Evolutionary conservation across 1,284 basidiomycete species (phyloP), one percentile per base, ranked within the genome.

Genomic region (Cryptococcus neoformans): DNA sequence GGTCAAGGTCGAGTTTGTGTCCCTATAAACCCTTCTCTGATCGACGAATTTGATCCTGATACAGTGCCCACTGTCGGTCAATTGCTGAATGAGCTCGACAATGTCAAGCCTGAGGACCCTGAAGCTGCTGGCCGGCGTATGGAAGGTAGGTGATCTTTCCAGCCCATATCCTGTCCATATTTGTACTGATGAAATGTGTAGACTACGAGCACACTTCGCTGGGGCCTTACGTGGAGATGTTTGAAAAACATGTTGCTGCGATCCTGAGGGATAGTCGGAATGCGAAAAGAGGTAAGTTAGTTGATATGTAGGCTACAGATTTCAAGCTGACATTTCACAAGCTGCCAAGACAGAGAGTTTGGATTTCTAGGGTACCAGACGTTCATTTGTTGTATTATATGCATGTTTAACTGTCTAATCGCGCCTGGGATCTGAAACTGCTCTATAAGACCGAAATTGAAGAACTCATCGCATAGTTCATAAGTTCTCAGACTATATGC

Each of bases 11-110:
- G 93, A 44, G 86, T 99, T 9, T 99, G 95, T 76, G 91, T 99
- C 0, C 96, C 96, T 1, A 81, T 99, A 36, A 88, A 96, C 68
- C 88, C 92, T 1, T 79, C 78, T 38, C 75, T 79, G 38, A 85
- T 95, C n/a, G 85, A 91, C 55, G 80, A 83, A 0, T 99, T 99
- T 70, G 86, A 96, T 70, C 96, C 95, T 0, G 85, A 84, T 55
- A 72, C 70, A 0, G 92, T 96, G 8, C 96, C 95, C 1, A 96
- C 91, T 0, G 89, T 95, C 3, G 83, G 83, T 9, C 86, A 91
- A 73, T 81, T 98, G 28, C 77, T 99, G 17, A 78, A 81, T 37
- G 92, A 99, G 76, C 81, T 99, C 38, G 79, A 82, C 58, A 54
- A 67, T 37, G 49, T 63, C 40, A 85, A 89, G 66, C 69, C 76